A percentile compares a stretch with the other conserved stretches of the same genome.
phyloP scores from a whole-genome alignment of 768 basidiomycete genomes.

The Lentinula sp. region DNA sequence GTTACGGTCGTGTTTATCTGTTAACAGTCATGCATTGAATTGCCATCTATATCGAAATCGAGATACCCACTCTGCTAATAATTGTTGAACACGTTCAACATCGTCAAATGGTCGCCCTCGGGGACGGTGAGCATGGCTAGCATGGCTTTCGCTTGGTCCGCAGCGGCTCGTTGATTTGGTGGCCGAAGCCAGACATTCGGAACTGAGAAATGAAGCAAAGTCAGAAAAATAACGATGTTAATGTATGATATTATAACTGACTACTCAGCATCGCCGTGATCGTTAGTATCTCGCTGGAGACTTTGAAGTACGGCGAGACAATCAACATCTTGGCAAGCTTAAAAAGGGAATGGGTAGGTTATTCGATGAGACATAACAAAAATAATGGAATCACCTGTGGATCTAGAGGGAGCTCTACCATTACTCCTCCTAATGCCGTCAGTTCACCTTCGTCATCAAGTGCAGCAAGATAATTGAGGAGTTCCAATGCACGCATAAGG shows the following conservation, averaged over 20 bases:
- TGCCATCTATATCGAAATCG: background rate
- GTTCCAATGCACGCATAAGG: slow-evolving; percentile 95
- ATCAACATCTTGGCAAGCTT: slow-evolving; percentile 94
- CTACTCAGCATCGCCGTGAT: slow-evolving; percentile 95
- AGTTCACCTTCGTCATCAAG: slow-evolving; percentile 92
- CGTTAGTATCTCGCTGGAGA: slow-evolving; percentile 92
- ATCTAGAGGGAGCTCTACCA: slow-evolving; percentile 99
- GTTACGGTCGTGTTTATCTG: slow-evolving; percentile 71
- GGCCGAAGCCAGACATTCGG: slow-evolving; percentile 96
- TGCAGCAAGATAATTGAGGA: slow-evolving; percentile 88
- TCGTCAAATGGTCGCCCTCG: slow-evolving; percentile 92
- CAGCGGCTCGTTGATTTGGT: slow-evolving; percentile 80
- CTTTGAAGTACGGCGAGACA: slow-evolving; percentile 89
- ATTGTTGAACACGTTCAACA: slow-evolving; percentile 94
- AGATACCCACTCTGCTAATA: slow-evolving; percentile 68
- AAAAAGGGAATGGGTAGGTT: too few relatives aligned
- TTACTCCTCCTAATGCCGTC: slow-evolving; percentile 79
- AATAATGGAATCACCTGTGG: slow-evolving; percentile 90
- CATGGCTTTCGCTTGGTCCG: slow-evolving; percentile 85
- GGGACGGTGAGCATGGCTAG: slow-evolving; percentile 83
- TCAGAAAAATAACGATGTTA: background rate
- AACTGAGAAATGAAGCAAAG: slow-evolving; percentile 33
- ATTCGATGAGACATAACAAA: too few relatives aligned
- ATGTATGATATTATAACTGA: slow-evolving; percentile 24
- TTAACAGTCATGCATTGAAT: background rate